A percentile compares a stretch with the other conserved stretches of the same genome.
Evolutionary conservation across 2,329 filamentous ascomycete genomes (phyloP).

Genomic region (Sporothrix pseudoabietina): DNA sequence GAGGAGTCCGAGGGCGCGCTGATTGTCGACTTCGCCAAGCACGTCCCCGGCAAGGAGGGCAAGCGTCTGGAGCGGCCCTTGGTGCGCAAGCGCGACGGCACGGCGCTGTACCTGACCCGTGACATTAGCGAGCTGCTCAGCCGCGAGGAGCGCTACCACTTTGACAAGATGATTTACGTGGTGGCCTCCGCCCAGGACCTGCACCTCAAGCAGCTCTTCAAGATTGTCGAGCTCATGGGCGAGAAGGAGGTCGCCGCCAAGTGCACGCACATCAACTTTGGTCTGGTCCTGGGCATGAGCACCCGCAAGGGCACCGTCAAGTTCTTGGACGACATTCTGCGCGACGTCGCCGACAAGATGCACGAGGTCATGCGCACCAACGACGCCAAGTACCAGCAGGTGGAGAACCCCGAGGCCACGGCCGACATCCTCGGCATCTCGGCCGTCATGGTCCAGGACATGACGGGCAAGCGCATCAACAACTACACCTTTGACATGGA

Average conservation of each 20-base stretch:
- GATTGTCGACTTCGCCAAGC: conserved; percentile 71
- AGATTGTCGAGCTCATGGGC: conserved; percentile 73
- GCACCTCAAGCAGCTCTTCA: conserved; percentile 74
- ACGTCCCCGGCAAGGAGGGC: conserved; percentile 65
- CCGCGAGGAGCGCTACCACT: conserved; percentile 63
- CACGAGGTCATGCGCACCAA: conserved; percentile 96
- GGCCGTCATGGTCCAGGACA: conserved; percentile 96
- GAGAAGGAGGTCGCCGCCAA: conserved; percentile 67
- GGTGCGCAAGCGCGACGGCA: conserved; percentile 72
- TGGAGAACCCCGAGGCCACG: conserved; percentile 76
- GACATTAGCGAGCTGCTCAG: conserved; percentile 75
- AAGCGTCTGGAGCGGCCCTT: conserved; percentile 72
- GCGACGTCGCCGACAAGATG: conserved; percentile 89
- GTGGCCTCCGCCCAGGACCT: conserved; percentile 72
- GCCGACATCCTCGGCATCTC: conserved; percentile 91
- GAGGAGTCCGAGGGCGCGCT: conserved; percentile 72
- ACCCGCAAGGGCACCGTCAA: conserved; percentile 74
- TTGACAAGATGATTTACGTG: conserved; percentile 81
- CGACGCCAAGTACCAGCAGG: conserved; percentile 83
- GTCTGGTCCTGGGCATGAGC: conserved; percentile 70
- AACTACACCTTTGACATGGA: conserved; percentile 77
- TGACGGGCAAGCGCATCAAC: conserved; percentile 82
- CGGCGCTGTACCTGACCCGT: conserved; percentile 74
- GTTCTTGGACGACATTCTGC: conserved; percentile 71
- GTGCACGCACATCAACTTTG: conserved; percentile 76